These are phyloP conservation scores for Brasenia schreberi DNA, from an alignment of 164 flowering plant genomes.

Conservation along the genomic window DNA sequence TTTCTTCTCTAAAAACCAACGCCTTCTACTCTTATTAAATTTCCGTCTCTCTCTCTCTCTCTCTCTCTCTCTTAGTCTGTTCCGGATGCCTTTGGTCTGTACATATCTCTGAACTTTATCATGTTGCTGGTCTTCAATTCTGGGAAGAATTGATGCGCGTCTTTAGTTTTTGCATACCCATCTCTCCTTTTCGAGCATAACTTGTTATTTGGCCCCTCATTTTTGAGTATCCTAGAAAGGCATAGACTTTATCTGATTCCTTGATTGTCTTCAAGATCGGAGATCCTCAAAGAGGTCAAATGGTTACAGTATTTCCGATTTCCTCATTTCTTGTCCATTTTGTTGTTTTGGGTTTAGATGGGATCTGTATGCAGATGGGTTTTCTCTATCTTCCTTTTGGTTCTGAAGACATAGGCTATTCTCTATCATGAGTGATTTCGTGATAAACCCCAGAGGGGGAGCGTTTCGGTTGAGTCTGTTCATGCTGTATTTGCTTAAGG, in stretches of 20 bases:
- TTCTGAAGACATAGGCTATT: not conserved
- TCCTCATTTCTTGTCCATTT: slow-evolving; percentile 2
- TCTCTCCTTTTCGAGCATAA: not conserved
- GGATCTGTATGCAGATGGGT: not conserved
- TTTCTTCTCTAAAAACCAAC: not conserved
- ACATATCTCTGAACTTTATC: no score
- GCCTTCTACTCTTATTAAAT: not conserved
- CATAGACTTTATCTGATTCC: not conserved
- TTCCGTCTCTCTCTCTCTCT: not conserved
- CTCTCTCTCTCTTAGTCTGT: not conserved
- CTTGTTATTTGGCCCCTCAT: not conserved
- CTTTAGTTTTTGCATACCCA: not conserved
- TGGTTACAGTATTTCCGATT: slow-evolving; percentile 3
- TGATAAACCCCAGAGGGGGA: slow-evolving; percentile 11
- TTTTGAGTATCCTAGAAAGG: not conserved
- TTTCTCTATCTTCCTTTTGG: not conserved
- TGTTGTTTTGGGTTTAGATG: not conserved
- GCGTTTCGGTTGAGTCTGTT: slow-evolving; percentile 6
- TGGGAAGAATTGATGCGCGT: not conserved
- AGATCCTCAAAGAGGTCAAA: slow-evolving; percentile 10
- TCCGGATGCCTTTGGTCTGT: not conserved
- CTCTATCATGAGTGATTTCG: slow-evolving; percentile 17
- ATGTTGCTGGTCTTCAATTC: not conserved
- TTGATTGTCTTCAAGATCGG: not conserved
- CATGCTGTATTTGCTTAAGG: slow-evolving; percentile 16